Percentiles rank a stretch among this genome's conserved stretches.
These are phyloP conservation scores for Xylaria sp. DNA, from an alignment of 2,329 filamentous ascomycete species.

Conservation along the genomic window DNA sequence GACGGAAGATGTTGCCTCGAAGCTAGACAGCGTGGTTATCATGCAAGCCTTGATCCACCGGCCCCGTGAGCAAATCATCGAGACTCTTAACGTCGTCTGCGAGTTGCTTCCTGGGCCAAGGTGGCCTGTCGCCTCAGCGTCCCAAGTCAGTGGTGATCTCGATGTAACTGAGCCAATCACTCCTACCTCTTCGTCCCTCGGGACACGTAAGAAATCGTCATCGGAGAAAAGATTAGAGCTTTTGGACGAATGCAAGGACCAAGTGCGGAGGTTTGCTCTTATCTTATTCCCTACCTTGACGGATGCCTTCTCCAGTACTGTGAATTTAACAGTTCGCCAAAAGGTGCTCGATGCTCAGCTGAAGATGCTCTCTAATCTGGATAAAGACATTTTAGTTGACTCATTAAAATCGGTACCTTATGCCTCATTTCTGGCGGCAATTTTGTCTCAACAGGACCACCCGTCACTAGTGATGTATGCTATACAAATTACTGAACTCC, in stretches of 20 bases:
- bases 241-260: constrained; percentile 81
- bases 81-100: constrained; percentile 97
- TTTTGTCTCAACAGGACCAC: constrained; percentile 95
- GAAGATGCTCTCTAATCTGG: constrained; percentile 97
- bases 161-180: constrained; percentile 55
- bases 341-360: constrained; percentile 96
- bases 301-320: constrained; percentile 96
- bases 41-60: constrained; percentile 99
- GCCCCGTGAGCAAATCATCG: constrained; percentile 93
- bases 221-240: constrained; percentile 86
- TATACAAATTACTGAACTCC: constrained; percentile 87
- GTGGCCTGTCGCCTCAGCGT: constrained; percentile 58
- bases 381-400: constrained; percentile 83
- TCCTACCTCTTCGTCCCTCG: constrained; percentile 54
- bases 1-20: constrained; percentile 79
- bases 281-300: constrained; percentile 95
- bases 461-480: constrained; percentile 85
- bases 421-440: constrained; percentile 93
- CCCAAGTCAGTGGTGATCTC: constrained; percentile 44
- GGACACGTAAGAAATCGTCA: constrained; percentile 63
- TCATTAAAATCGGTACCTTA: constrained; percentile 90
- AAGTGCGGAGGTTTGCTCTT: constrained; percentile 91
- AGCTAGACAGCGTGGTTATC: constrained; percentile 95
- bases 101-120: constrained; percentile 85
- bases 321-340: constrained; percentile 92